Evolutionary conservation across 31 red algal genomes (phyloP), one percentile per base, ranked within the genome.

Genomic region (Odonthalia washingtoniensis): DNA sequence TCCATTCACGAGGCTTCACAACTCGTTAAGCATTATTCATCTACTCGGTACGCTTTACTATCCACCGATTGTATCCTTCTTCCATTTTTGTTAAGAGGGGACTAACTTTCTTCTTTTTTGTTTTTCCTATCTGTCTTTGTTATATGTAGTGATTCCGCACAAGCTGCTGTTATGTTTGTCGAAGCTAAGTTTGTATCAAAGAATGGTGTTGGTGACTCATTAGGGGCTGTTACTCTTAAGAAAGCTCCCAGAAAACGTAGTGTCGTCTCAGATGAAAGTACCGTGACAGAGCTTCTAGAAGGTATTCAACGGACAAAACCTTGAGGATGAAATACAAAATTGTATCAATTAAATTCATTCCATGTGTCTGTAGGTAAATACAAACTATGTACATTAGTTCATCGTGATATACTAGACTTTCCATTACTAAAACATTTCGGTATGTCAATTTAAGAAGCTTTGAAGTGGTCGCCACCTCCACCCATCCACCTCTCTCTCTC

Each of bases 151-250:
- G 72, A 82, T 32, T 61, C 70, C 66, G 45, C 65, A 39, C 78
- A 83, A 31, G 87, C 70, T 4, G 67, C 77, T 5, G 87, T 90
- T 44, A 90, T 90, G 35, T 90, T 68, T 21, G 81, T 90, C 27
- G 87, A 90, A 77, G 84, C 84, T 26, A 93, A 93, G 40, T 93
- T 49, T 28, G 90, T 93, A 26, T 93, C 90, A 4, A 86, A 87
- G 45, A 78, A 93, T 72, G 83, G 83, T 1, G 85, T 86, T 27
- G 90, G 80, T 40, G 84, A 93, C 53, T 38, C 38, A 36, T 68
- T 77, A 3, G 90, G 90, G 63, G 75, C 90, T 16, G 90, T 93
- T 1, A 93, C 76, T 61, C 44, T 93, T 28, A 93, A 93, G 73
- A 79, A 86, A 57, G 31, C 85, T 0, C 90, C 90, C 4, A 63